These are phyloP conservation scores for Alternaria consortialis DNA, from an alignment of 2,329 filamentous ascomycete genomes.

Conservation along the genomic window DNA sequence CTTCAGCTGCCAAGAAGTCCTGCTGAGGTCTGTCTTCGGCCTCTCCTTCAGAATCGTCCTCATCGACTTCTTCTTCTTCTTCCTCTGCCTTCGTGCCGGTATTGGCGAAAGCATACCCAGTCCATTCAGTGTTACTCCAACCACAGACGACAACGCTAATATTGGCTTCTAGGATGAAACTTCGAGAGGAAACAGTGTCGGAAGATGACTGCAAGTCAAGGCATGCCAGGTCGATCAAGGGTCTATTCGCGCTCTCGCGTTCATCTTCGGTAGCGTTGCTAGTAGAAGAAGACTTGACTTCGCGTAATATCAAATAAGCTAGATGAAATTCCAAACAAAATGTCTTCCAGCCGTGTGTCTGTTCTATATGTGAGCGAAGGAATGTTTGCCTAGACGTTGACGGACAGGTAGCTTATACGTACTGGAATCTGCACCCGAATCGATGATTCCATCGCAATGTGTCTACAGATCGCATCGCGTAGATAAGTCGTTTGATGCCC, in stretches of 20 bases:
- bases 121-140: slow-evolving; percentile 12
- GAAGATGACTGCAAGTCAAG: neutral
- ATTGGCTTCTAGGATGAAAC: slow-evolving; percentile 8
- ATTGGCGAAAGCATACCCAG: slow-evolving; percentile 7
- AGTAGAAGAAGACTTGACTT: neutral
- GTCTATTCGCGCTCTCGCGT: neutral
- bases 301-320: neutral
- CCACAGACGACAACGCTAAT: slow-evolving; percentile 14
- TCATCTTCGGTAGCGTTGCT: neutral
- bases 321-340: neutral
- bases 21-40: no score
- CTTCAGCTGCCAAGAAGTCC: neutral
- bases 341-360: neutral
- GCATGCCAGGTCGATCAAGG: neutral
- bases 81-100: neutral
- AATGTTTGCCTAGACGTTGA: neutral
- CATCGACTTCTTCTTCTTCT: slow-evolving; percentile 1
- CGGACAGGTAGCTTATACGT: neutral
- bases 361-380: neutral
- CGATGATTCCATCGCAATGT: slow-evolving; percentile 4
- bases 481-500: neutral
- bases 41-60: no score
- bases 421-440: slow-evolving; percentile 13
- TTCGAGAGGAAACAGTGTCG: neutral
- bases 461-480: slow-evolving; percentile 4